Evolutionary conservation across 352 stramenopile genomes (phyloP).

Genomic region (Globisporangium yorkense): DNA sequence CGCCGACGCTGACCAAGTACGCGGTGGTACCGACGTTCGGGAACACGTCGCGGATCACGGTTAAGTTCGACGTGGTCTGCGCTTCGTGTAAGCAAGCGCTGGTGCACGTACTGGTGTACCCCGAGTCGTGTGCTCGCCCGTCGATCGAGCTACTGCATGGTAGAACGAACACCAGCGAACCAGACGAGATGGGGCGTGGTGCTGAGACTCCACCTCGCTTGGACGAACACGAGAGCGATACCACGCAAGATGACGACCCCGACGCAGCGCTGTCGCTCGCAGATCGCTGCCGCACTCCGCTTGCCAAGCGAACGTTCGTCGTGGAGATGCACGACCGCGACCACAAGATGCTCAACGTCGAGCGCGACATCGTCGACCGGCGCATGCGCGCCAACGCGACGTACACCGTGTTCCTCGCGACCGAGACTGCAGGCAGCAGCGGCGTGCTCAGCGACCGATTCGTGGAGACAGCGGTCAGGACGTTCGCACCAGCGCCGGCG

Average conservation of each 20-base stretch:
- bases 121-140: constrained; percentile 21
- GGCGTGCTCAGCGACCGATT: constrained; percentile 59
- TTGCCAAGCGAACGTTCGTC: constrained; percentile 9
- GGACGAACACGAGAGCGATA: background rate
- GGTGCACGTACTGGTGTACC: constrained; percentile 49
- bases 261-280: too few species aligned
- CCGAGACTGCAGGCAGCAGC: constrained; percentile 39
- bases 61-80: constrained; percentile 55
- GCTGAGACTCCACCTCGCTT: background rate
- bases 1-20: constrained; percentile 39
- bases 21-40: constrained; percentile 44
- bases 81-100: constrained; percentile 38
- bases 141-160: constrained; percentile 11
- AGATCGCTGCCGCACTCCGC: background rate
- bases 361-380: constrained; percentile 21
- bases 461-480: constrained; percentile 28
- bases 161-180: background rate
- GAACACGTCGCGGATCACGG: constrained; percentile 41
- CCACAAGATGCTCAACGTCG: constrained; percentile 27
- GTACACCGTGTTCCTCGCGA: constrained; percentile 45
- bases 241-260: too few species aligned
- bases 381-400: constrained; percentile 36
- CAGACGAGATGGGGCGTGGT: background rate
- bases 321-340: constrained; percentile 27
- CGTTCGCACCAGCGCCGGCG: constrained; percentile 31